A percentile compares a stretch with the other conserved stretches of the same genome.
Evolutionary conservation across 495 filamentous ascomycete genomes (phyloP).

Genomic region (Penicillium fimorum): DNA sequence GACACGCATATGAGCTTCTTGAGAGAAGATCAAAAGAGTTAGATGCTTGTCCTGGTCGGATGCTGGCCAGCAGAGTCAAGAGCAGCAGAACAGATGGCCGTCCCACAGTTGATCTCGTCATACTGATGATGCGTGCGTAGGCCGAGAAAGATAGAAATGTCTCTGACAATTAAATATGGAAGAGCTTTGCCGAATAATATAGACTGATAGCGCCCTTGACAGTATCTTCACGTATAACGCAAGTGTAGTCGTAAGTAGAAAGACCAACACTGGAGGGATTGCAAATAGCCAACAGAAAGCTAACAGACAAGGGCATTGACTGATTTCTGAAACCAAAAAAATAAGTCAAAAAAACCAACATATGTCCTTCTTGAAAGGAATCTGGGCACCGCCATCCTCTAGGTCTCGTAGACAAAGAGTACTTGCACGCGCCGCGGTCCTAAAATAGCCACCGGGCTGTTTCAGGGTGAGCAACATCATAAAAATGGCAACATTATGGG

Average conservation of each 20-base stretch:
- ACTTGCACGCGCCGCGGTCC: constrained; percentile 33
- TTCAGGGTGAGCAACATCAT: constrained; percentile 23
- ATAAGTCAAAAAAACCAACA: constrained; percentile 13
- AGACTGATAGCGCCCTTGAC: background rate
- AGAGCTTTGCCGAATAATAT: background rate
- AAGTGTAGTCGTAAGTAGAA: constrained; percentile 1
- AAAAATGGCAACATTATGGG: constrained; percentile 12
- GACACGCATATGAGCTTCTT: constrained; percentile 43
- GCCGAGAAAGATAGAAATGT: background rate
- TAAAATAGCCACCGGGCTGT: constrained; percentile 27
- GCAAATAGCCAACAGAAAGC: constrained; percentile 1
- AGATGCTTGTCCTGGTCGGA: constrained; percentile 32
- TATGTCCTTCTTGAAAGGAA: constrained; percentile 3
- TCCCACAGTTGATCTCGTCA: constrained; percentile 21
- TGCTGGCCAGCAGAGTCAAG: constrained; percentile 22
- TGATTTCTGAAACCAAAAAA: constrained; percentile 11
- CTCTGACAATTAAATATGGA: background rate
- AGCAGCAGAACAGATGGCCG: constrained; percentile 26
- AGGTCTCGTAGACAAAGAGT: constrained; percentile 16
- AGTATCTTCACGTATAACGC: background rate
- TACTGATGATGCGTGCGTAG: constrained; percentile 10
- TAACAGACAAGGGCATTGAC: constrained; percentile 18
- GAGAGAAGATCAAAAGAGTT: constrained; percentile 30
- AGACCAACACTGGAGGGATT: constrained; percentile 8
- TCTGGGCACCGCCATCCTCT: constrained; percentile 6